Percentiles rank a stretch among this genome's conserved stretches.
These are phyloP conservation scores for Ophiostoma ips DNA, from an alignment of 2,329 filamentous ascomycete species.

Conservation along the genomic window DNA sequence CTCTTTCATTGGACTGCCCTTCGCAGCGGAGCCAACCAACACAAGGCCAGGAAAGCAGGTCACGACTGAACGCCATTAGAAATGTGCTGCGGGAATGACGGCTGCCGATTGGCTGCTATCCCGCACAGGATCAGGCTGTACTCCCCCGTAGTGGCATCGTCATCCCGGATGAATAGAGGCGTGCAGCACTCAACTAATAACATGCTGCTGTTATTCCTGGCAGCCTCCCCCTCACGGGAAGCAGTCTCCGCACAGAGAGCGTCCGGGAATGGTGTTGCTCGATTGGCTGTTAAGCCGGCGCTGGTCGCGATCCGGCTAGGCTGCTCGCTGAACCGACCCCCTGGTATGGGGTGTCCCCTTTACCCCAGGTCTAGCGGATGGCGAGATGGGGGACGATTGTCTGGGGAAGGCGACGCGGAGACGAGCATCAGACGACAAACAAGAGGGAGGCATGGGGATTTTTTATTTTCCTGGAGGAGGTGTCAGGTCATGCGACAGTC, in stretches of 20 bases:
- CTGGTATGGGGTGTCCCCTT: neutral
- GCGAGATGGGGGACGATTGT: no score
- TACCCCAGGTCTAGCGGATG: neutral
- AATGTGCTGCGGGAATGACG: neutral
- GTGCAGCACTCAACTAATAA: no score
- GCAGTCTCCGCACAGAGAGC: neutral
- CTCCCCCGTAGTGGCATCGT: neutral
- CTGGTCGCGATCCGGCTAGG: neutral
- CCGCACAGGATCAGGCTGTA: neutral
- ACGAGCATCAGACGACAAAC: no score
- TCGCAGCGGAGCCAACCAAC: no score
- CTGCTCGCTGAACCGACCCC: neutral
- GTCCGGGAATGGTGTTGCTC: neutral
- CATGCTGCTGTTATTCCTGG: neutral
- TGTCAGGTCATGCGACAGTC: no score
- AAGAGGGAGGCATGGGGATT: no score
- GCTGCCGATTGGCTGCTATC: neutral
- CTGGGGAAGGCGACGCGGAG: no score
- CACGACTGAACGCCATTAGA: no score
- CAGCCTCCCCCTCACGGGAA: no score
- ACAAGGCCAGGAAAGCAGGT: no score
- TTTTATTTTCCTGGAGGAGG: no score
- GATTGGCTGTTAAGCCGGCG: neutral
- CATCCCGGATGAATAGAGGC: neutral
- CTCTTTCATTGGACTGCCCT: neutral